Percentiles rank a stretch among this genome's conserved stretches.
phyloP scores from a whole-genome alignment of 2,329 filamentous ascomycete genomes.

The Botrytis deweyae region DNA sequence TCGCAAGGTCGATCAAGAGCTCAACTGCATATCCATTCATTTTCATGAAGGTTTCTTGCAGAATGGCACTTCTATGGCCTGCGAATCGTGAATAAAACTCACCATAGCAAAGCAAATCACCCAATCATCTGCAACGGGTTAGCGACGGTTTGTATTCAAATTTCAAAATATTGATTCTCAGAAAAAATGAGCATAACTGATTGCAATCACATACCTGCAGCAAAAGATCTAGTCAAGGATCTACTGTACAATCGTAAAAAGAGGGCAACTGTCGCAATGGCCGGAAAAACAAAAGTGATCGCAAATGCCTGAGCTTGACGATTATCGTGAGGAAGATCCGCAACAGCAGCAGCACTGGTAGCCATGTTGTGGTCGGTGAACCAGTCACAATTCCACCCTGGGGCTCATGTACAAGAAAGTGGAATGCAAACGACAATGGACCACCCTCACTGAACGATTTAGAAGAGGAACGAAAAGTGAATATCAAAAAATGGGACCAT shows the following conservation, averaged over 20 bases:
- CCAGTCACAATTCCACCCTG: neutral
- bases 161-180: neutral
- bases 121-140: constrained; percentile 8
- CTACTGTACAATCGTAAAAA: constrained; percentile 8
- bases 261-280: constrained; percentile 7
- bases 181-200: constrained; percentile 33
- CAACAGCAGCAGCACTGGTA: neutral
- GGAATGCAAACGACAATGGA: neutral
- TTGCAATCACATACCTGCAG: constrained; percentile 29
- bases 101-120: constrained; percentile 11
- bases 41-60: neutral
- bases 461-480: neutral
- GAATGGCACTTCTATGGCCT: neutral
- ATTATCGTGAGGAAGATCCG: constrained; percentile 11
- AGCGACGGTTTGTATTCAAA: neutral
- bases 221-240: constrained; percentile 14
- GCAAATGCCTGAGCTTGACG: neutral
- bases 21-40: too few species aligned
- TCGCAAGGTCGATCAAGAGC: neutral
- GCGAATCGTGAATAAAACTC: neutral
- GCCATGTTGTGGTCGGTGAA: neutral
- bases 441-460: neutral
- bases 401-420: neutral
- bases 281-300: constrained; percentile 3
- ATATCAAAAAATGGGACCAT: neutral